Evolutionary conservation across 495 filamentous ascomycete species (phyloP).

Genomic region (Friedmanniomyces simplex): DNA sequence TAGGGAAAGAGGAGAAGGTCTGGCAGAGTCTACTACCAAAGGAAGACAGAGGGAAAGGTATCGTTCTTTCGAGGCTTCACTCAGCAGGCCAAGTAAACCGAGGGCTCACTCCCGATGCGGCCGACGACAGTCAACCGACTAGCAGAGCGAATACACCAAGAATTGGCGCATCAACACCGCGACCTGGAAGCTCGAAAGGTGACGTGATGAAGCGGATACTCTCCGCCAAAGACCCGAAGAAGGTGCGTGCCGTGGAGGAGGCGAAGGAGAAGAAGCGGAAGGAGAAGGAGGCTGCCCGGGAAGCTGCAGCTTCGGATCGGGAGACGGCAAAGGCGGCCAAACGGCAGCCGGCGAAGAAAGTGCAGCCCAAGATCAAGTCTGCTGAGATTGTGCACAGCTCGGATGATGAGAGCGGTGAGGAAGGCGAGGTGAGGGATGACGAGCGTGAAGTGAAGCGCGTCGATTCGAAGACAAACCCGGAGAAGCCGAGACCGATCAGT

Average conservation of each 20-base stretch:
- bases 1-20: conserved; percentile 58
- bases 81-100: conserved; percentile 36
- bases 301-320: conserved; percentile 22
- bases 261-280: conserved; percentile 27
- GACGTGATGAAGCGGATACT: conserved; percentile 50
- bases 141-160: conserved; percentile 30
- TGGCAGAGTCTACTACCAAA: conserved; percentile 73
- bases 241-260: conserved; percentile 30
- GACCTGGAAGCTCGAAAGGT: conserved; percentile 28
- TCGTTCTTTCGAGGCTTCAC: conserved; percentile 63
- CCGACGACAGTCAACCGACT: conserved; percentile 22
- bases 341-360: conserved; percentile 13
- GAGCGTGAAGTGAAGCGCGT: background rate
- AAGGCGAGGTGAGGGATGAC: conserved; percentile 13
- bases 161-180: conserved; percentile 39
- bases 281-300: conserved; percentile 19
- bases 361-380: conserved; percentile 49
- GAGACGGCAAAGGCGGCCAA: conserved; percentile 20
- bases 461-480: conserved; percentile 9
- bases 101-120: conserved; percentile 6
- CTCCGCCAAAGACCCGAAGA: conserved; percentile 45
- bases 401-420: conserved; percentile 52
- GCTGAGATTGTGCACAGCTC: conserved; percentile 68
- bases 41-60: conserved; percentile 69
- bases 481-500: conserved; percentile 3